phyloP scores from a whole-genome alignment of 2,329 filamentous ascomycete genomes.

The Penicillium olsonii region DNA sequence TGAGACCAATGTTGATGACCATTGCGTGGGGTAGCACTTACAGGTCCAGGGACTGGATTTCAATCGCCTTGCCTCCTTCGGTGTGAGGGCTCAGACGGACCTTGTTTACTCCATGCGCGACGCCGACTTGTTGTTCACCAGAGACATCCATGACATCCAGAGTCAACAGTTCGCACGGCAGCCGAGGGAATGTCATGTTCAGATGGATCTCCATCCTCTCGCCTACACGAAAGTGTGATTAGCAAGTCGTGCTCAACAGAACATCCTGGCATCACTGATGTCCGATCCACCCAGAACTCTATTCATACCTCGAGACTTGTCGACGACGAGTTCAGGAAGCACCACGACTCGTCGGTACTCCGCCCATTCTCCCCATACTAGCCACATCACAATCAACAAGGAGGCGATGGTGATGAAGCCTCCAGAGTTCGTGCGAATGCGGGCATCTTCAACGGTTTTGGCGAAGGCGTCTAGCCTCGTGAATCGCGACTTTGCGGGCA shows the following conservation, averaged over 20 bases:
- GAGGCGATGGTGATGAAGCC: slow-evolving; percentile 93
- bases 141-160: slow-evolving; percentile 99
- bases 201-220: slow-evolving; percentile 99
- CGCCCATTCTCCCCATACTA: slow-evolving; percentile 93
- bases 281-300: not conserved
- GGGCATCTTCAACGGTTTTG: slow-evolving; percentile 97
- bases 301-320: slow-evolving; percentile 82
- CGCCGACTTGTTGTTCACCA: slow-evolving; percentile 91
- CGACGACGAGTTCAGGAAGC: slow-evolving; percentile 89
- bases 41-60: slow-evolving; percentile 68
- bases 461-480: slow-evolving; percentile 97
- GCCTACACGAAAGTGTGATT: slow-evolving; percentile 52
- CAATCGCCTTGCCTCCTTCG: slow-evolving; percentile 76
- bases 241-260: slow-evolving; percentile 7
- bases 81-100: slow-evolving; percentile 72
- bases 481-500: slow-evolving; percentile 91
- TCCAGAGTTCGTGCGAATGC: slow-evolving; percentile 91
- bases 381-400: slow-evolving; percentile 80
- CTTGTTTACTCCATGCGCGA: slow-evolving; percentile 90
- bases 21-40: slow-evolving; percentile 43
- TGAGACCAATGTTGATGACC: slow-evolving; percentile 4
- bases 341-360: slow-evolving; percentile 87
- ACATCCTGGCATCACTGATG: not conserved
- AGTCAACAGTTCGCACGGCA: slow-evolving; percentile 93
- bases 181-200: slow-evolving; percentile 90